Evolutionary conservation across 805 yeast species (phyloP).

Genomic region (Zygoascus flipseniorum): DNA sequence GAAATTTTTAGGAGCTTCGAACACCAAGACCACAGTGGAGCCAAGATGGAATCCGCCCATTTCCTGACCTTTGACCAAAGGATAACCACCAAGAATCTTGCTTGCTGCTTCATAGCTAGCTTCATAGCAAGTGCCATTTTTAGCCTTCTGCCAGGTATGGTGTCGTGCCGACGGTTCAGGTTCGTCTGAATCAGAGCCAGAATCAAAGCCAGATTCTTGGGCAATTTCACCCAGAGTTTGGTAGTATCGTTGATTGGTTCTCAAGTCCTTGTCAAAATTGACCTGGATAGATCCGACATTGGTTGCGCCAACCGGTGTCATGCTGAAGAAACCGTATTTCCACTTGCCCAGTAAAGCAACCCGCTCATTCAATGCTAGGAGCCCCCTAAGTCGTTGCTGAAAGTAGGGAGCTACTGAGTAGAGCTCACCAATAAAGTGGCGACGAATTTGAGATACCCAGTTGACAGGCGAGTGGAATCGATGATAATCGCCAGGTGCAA

Average conservation of each 20-base stretch:
- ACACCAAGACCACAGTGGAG: slow-evolving; percentile 90
- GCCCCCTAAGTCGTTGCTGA: slow-evolving; percentile 75
- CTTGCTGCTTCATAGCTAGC: slow-evolving; percentile 85
- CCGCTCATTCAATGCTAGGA: slow-evolving; percentile 88
- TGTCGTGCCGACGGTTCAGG: slow-evolving; percentile 3
- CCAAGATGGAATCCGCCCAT: slow-evolving; percentile 97
- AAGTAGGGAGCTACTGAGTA: slow-evolving; percentile 95
- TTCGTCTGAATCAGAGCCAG: slow-evolving; percentile 5
- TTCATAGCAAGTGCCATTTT: slow-evolving; percentile 81
- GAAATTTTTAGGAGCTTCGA: slow-evolving; percentile 87
- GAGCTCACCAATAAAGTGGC: slow-evolving; percentile 93
- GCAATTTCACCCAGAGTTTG: slow-evolving; percentile 1
- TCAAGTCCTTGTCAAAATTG: slow-evolving; percentile 83
- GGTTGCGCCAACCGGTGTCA: slow-evolving; percentile 99
- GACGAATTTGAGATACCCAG: slow-evolving; percentile 90
- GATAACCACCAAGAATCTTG: slow-evolving; percentile 70
- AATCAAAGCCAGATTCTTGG: background rate
- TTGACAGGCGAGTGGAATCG: slow-evolving; percentile 92
- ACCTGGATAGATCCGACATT: slow-evolving; percentile 93
- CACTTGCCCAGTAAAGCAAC: slow-evolving; percentile 93
- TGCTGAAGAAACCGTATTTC: slow-evolving; percentile 94
- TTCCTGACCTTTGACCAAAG: slow-evolving; percentile 84
- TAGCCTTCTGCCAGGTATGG: slow-evolving; percentile 33
- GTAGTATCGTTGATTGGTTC: slow-evolving; percentile 62
- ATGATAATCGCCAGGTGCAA: slow-evolving; percentile 98